These are phyloP conservation scores for Sarocladiaceae sp. DNA, from an alignment of 2,329 filamentous ascomycete genomes.

Conservation along the genomic window DNA sequence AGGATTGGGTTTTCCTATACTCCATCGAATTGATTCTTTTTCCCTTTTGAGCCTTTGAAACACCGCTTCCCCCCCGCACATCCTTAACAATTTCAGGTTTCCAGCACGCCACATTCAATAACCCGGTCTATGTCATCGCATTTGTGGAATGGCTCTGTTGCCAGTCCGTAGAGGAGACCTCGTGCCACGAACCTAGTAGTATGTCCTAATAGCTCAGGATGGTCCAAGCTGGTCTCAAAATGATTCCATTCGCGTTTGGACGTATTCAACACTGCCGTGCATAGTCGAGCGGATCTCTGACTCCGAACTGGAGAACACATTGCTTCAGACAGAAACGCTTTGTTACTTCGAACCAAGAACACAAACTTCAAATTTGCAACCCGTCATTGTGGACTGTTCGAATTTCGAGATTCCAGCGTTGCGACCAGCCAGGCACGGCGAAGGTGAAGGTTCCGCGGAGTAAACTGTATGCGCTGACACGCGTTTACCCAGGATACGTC, in stretches of 20 bases:
- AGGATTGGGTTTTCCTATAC: too few species aligned
- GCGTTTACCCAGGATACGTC: too few species aligned
- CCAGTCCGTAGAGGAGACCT: not conserved
- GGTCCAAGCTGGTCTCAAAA: not conserved
- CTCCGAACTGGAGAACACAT: not conserved
- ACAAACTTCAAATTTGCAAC: not conserved
- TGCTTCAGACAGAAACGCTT: slow-evolving; percentile 1
- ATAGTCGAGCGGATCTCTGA: not conserved
- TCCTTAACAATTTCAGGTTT: too few species aligned
- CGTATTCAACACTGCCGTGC: not conserved
- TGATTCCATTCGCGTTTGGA: not conserved
- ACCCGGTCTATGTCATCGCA: not conserved
- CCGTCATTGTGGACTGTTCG: not conserved
- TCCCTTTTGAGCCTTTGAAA: too few species aligned
- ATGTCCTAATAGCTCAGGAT: not conserved
- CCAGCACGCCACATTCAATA: not conserved
- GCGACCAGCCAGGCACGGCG: not conserved
- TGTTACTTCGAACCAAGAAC: not conserved
- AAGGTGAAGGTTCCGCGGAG: not conserved
- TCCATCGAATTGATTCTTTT: too few species aligned
- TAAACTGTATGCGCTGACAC: too few species aligned
- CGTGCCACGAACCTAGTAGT: not conserved
- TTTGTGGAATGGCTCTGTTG: not conserved
- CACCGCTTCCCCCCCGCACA: too few species aligned
- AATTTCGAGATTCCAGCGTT: not conserved